These are phyloP conservation scores for Zoysia matrella DNA, from an alignment of 202 grass and related monocot species.

Conservation along the genomic window DNA sequence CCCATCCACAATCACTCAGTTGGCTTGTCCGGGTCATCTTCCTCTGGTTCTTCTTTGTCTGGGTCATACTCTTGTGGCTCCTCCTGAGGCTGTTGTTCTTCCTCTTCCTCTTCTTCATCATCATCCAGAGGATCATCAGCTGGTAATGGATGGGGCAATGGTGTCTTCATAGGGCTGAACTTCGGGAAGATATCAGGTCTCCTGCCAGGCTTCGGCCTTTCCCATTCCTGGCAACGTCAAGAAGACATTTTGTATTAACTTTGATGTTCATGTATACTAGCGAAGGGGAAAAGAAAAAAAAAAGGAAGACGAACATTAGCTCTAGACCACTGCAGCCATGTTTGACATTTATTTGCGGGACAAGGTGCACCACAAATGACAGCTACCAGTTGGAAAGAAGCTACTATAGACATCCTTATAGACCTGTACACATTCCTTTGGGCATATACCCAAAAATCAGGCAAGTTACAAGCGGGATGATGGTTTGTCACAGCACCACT, in stretches of 20 bases:
- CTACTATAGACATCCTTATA: not conserved
- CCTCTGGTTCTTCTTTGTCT: conserved; percentile 67
- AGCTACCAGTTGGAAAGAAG: too few relatives aligned
- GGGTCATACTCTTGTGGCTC: conserved; percentile 72
- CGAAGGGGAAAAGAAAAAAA: not conserved
- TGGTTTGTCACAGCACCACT: not conserved
- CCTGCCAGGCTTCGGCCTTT: conserved; percentile 70
- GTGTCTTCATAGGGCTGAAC: conserved; percentile 81
- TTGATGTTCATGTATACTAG: not conserved
- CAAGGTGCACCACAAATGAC: not conserved
- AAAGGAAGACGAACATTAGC: not conserved
- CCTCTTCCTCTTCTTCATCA: conserved; percentile 72
- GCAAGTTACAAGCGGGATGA: not conserved
- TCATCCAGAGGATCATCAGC: conserved; percentile 68
- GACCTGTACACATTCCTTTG: not conserved
- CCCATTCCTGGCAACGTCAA: conserved; percentile 61
- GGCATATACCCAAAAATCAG: not conserved
- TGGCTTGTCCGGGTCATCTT: conserved; percentile 68
- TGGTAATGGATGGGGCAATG: conserved; percentile 65
- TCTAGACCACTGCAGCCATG: conserved; percentile 12
- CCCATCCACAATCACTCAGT: conserved; percentile 45
- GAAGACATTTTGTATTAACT: conserved; percentile 2
- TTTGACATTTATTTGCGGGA: conserved; percentile 10
- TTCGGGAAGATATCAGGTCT: conserved; percentile 78
- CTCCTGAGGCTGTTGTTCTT: conserved; percentile 56